Conservation (phyloP, 257 asterid species). For the Misopates orontium region DNA sequence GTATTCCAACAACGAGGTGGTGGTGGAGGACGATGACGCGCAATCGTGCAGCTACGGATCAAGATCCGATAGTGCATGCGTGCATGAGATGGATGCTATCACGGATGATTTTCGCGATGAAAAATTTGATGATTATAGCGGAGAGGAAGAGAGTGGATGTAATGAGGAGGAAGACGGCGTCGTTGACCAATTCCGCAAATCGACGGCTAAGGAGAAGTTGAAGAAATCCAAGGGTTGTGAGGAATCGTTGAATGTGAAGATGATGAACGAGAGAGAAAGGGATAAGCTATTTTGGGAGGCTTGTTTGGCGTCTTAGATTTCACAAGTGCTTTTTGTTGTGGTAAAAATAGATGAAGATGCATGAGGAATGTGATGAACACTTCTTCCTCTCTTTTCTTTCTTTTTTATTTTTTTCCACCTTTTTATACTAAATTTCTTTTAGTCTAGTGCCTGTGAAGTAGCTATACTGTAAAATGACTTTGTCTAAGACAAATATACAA, state of each 20-base stretch:
- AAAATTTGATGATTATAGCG: constrained; percentile 20
- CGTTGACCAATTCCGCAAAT: constrained; percentile 44
- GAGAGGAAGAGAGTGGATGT: constrained; percentile 24
- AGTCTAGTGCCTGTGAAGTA: too few species aligned
- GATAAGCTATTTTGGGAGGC: constrained; percentile 74
- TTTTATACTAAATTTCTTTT: too few species aligned
- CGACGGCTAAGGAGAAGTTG: constrained; percentile 24
- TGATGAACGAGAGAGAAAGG: constrained; percentile 42
- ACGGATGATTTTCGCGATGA: constrained; percentile 4
- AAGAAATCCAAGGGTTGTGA: constrained; percentile 32
- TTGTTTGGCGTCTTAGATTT: constrained; percentile 53
- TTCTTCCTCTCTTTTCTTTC: neutral
- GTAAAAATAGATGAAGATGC: neutral
- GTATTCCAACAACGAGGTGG: constrained; percentile 15
- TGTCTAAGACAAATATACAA: too few species aligned
- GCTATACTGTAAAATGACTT: too few species aligned
- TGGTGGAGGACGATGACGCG: constrained; percentile 47
- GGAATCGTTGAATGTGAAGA: constrained; percentile 31
- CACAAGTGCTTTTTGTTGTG: too few species aligned
- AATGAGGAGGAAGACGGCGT: constrained; percentile 53
- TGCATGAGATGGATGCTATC: constrained; percentile 8
- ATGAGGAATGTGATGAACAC: neutral
- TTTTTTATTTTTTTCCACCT: neutral
- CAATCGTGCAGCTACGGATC: constrained; percentile 51
- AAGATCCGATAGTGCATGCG: neutral